Evolutionary conservation across 177 flowering plant genomes (phyloP), one percentile per base, ranked within the genome.

Genomic region (Vitis hybrid): DNA sequence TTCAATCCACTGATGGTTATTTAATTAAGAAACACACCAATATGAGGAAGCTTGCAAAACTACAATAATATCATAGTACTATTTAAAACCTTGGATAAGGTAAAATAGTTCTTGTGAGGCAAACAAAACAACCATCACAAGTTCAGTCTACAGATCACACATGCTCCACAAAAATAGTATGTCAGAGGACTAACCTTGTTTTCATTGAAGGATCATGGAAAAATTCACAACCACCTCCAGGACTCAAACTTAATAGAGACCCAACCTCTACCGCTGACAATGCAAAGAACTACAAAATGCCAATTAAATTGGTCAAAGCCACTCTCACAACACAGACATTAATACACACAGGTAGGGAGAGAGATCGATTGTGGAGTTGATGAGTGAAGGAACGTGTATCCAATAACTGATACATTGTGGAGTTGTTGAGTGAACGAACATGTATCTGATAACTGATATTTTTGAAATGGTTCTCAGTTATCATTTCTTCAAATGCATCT

Each of bases 141-240:
- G 10, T 22, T 45, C 51, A 48, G 10, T 8, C 39, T 11, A 14
- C n/a, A 7, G 13, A 12, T 13, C 45, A 18, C 60, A 57, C 39
- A 53, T 53, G 12, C 14, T 5, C 5, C 22, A 49, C 45, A 10
- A 50, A 48, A 48, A 51, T 29, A 62, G 16, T 10, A 33, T 52
- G 31, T 2, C 33, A 68, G 51, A 73, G 49, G 55, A 74, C 26
- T 29, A 66, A 94, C 98, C 92, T 95, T 60, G 90, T 72, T 57
- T 72, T 57, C 87, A 90, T 89, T 52, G 93, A 81, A 70, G 98
- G 98, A 58, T 95, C 99, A 76, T 95, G 99, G 75, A 89, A 91
- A 75, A 95, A 88, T 78, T 95, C 99, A 73, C 90, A 88, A 19
- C 96, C 78, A 53, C 86, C 93, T 19, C 22, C 66, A 53, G 93